A percentile compares a stretch with the other conserved stretches of the same genome.
Evolutionary conservation across 2,329 filamentous ascomycete species (phyloP).

Genomic region (Colletotrichum magnum): DNA sequence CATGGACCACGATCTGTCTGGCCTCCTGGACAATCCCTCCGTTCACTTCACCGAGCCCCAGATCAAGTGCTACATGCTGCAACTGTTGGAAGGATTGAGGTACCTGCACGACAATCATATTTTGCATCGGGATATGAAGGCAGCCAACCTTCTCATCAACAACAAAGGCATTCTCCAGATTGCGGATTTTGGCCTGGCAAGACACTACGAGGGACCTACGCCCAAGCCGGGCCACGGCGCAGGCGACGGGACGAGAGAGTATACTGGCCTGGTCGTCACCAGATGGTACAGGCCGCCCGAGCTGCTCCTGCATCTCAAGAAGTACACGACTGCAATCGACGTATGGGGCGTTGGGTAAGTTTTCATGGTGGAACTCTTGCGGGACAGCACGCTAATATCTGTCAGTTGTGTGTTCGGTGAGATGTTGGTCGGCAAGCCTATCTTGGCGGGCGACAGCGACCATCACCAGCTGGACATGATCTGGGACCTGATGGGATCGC

Average conservation of each 20-base stretch:
- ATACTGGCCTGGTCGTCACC: constrained; percentile 97
- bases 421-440: constrained; percentile 95
- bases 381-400: constrained; percentile 42
- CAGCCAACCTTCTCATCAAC: constrained; percentile 95
- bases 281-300: constrained; percentile 98
- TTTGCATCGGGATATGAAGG: constrained; percentile 98
- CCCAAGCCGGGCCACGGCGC: constrained; percentile 84
- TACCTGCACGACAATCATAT: constrained; percentile 94
- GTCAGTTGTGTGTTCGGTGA: constrained; percentile 95
- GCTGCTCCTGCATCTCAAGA: constrained; percentile 86
- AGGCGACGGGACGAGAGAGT: constrained; percentile 88
- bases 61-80: constrained; percentile 98
- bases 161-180: constrained; percentile 95
- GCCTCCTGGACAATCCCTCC: constrained; percentile 92
- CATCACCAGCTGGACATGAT: constrained; percentile 92
- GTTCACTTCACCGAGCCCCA: constrained; percentile 90
- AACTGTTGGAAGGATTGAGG: constrained; percentile 88
- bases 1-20: constrained; percentile 99
- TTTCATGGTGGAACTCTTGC: constrained; percentile 14
- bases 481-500: constrained; percentile 91
- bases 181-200: constrained; percentile 94
- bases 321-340: constrained; percentile 97
- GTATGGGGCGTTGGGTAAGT: constrained; percentile 96
- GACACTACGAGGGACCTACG: constrained; percentile 89
- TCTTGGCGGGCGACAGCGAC: constrained; percentile 91